Evolutionary conservation across 345 rosid species (phyloP), one percentile per base, ranked within the genome.

Genomic region (Melaleuca alternifolia): DNA sequence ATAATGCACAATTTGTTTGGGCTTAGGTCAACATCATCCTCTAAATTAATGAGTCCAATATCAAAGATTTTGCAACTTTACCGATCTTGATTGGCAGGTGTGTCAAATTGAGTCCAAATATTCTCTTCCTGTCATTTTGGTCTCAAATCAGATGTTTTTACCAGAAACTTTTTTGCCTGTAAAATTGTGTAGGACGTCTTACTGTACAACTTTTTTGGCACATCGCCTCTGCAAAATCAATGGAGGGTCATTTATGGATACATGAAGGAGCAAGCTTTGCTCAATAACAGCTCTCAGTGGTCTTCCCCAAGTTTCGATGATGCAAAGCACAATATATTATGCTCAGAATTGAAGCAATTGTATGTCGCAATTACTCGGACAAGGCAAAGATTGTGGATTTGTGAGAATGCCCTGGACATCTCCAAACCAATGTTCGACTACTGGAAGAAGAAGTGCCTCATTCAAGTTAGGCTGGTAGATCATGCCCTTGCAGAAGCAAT

Each of bases 171-270:
- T 53, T 54, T 51, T 77, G 54, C 56, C 44, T 11, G 41, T 51
- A 18, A 12, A 57, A 8, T 51, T 13, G 24, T 87, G 56, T 59
- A 93, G 95, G 94, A 92, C 85, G 96, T 93, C 1, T 85, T 93
- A 20, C 52, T 94, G 54, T 93, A 91, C 87, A 87, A 91, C 87
- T 92, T 94, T 87, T 94, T 94, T 83, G 89, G 94, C 28, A 82
- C 93, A 1, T 93, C 96, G 50, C 91, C 90, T 23, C 56, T 89
- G 71, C 90, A 87, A 85, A 91, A 84, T 85, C 90, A 89, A 54
- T 94, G 96, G 96, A 89, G 92, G 84, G 91, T 94, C 26, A 26
- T 93, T 12, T 94, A 92, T 62, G 90, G 86, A 82, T 94, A 86
- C 89, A 88, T 85, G 89, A 85, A 82, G 83, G 62, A 50, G 23